A percentile compares a stretch with the other conserved stretches of the same genome.
Evolutionary conservation across 306 rosid species (phyloP).

Genomic region (Comarum palustre): DNA sequence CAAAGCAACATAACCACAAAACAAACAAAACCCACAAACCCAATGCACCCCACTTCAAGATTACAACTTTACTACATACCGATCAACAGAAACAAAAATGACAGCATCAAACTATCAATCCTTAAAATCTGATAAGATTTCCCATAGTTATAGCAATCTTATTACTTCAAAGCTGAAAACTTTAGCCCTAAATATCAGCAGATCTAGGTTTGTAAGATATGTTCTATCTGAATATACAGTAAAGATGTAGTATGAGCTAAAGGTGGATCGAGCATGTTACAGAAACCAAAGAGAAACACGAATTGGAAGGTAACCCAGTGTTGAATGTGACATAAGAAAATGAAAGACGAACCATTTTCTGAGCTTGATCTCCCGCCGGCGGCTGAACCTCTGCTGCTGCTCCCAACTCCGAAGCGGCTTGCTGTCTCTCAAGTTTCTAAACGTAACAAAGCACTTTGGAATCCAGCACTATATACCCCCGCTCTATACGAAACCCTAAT

Average conservation of each 20-base stretch:
- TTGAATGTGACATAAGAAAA: not conserved
- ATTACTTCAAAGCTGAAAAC: not conserved
- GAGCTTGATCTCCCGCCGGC: constrained; percentile 4
- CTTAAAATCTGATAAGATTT: not conserved
- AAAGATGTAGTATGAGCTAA: not conserved
- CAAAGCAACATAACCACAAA: not conserved
- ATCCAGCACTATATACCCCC: constrained; percentile 8
- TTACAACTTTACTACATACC: not conserved
- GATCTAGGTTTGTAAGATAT: not conserved
- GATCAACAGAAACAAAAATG: no score
- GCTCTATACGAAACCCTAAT: constrained; percentile 8
- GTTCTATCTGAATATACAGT: not conserved
- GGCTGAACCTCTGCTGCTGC: not conserved
- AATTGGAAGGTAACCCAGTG: not conserved
- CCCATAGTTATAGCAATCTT: not conserved
- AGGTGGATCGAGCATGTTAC: not conserved
- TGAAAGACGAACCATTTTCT: constrained; percentile 10
- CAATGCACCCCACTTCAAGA: not conserved
- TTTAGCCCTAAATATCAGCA: not conserved
- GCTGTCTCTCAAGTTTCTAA: not conserved
- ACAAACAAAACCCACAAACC: not conserved
- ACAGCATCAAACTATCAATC: not conserved
- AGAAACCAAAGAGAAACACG: not conserved
- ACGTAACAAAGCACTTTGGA: not conserved
- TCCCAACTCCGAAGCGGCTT: constrained; percentile 11